A percentile compares a stretch with the other conserved stretches of the same genome.
These are phyloP conservation scores for Bocquillonia castaneifolia DNA, from an alignment of 441 rosid species.

Conservation along the genomic window DNA sequence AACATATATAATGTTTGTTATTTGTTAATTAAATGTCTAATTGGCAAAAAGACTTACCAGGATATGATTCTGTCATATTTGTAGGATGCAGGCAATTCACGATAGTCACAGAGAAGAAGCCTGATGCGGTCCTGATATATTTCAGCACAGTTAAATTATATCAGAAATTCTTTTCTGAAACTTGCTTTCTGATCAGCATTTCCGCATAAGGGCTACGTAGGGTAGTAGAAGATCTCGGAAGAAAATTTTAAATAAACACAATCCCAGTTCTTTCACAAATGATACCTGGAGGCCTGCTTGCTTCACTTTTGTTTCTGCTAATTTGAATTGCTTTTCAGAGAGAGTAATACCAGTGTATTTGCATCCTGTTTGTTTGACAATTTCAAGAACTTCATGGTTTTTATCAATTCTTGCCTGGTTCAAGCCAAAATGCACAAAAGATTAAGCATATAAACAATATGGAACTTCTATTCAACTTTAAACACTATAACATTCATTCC, in stretches of 20 bases:
- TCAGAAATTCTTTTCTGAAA: too few species aligned
- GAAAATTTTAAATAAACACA: too few species aligned
- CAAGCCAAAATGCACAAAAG: too few species aligned
- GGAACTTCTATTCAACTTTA: too few species aligned
- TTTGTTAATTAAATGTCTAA: too few species aligned
- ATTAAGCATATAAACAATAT: not conserved
- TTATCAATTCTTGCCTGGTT: constrained; percentile 67
- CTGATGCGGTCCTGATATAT: constrained; percentile 48
- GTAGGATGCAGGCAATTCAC: constrained; percentile 40
- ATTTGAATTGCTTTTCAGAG: constrained; percentile 62
- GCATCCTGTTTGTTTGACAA: constrained; percentile 74
- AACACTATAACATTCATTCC: too few species aligned
- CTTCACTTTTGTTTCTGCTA: constrained; percentile 57
- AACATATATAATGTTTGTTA: too few species aligned
- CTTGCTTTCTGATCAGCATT: too few species aligned
- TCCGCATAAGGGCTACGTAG: too few species aligned
- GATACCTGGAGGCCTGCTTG: constrained; percentile 79
- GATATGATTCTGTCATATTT: constrained; percentile 76
- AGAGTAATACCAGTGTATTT: constrained; percentile 74
- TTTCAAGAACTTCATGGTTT: constrained; percentile 68
- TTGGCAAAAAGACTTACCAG: constrained; percentile 36
- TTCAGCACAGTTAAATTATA: not conserved
- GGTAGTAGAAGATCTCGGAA: too few species aligned
- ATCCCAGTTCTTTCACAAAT: too few species aligned
- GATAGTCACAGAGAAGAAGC: constrained; percentile 65